Evolutionary conservation across 148 eudicot species (phyloP).

Genomic region (Pharnaceum exiguum): DNA sequence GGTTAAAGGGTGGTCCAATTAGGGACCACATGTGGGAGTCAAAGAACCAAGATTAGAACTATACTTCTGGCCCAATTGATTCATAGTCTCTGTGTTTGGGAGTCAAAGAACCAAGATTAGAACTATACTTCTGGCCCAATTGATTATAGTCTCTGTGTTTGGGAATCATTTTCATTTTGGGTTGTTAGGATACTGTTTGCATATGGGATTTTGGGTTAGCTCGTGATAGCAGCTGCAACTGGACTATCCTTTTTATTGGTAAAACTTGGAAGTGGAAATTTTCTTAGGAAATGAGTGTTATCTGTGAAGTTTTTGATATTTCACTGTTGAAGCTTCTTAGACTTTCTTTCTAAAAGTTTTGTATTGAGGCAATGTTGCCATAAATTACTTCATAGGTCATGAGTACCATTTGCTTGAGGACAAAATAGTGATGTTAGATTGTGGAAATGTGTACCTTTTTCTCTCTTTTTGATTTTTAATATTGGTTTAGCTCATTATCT

Average conservation of each 20-base stretch:
- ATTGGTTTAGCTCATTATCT: conserved; percentile 7
- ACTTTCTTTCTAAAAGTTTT: neutral
- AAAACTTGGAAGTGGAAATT: conserved; percentile 1
- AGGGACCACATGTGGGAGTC: conserved; percentile 22
- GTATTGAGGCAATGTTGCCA: neutral
- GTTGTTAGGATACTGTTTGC: too few relatives aligned
- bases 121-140: neutral
- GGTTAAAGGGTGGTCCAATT: neutral
- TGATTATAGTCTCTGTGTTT: conserved; percentile 2
- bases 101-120: conserved; percentile 5
- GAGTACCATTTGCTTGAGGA: neutral
- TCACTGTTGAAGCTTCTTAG: neutral
- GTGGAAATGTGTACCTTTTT: neutral
- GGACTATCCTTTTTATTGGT: neutral
- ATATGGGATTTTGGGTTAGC: too few relatives aligned
- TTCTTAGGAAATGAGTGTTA: neutral
- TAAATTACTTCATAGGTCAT: neutral
- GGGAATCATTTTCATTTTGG: too few relatives aligned
- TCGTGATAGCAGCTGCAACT: too few relatives aligned
- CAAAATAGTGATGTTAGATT: neutral
- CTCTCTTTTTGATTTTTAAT: neutral
- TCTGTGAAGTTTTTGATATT: neutral
- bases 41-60: conserved; percentile 1
- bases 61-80: neutral
- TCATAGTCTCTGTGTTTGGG: conserved; percentile 3